These are phyloP conservation scores for Apiotrichum brassicae DNA, from an alignment of 1,284 basidiomycete species.

Conservation along the genomic window DNA sequence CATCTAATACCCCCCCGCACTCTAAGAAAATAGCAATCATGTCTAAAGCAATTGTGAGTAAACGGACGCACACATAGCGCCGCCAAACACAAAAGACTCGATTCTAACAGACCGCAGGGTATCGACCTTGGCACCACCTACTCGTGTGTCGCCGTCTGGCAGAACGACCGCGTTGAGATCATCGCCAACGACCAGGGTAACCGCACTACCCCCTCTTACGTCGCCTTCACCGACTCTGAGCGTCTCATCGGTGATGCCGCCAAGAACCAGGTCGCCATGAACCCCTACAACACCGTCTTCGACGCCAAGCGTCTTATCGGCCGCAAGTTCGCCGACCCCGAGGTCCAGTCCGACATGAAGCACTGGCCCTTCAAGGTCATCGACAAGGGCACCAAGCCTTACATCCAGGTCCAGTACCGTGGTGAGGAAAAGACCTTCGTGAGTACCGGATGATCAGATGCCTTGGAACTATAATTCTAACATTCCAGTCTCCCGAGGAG, in stretches of 20 bases:
- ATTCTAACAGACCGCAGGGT: neutral
- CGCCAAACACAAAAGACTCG: too few relatives aligned
- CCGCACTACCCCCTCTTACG: conserved; percentile 90
- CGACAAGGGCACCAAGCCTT: conserved; percentile 77
- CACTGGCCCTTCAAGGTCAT: conserved; percentile 89
- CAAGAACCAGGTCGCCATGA: conserved; percentile 57
- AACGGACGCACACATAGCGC: neutral
- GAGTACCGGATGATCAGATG: too few relatives aligned
- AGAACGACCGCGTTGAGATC: conserved; percentile 88
- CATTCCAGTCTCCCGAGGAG: conserved; percentile 36
- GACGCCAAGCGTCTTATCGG: conserved; percentile 88
- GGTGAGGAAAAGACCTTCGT: conserved; percentile 73
- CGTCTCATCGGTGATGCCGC: conserved; percentile 59
- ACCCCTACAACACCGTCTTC: conserved; percentile 60
- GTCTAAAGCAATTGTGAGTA: conserved; percentile 5
- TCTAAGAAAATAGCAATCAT: neutral
- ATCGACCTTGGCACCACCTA: conserved; percentile 56
- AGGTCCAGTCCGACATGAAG: conserved; percentile 65
- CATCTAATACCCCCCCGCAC: neutral
- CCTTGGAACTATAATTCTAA: neutral
- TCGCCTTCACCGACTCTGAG: conserved; percentile 87
- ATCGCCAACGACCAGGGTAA: conserved; percentile 70
- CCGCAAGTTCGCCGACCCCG: conserved; percentile 68
- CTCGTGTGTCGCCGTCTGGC: conserved; percentile 90
- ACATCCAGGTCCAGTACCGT: conserved; percentile 80